phyloP scores from a whole-genome alignment of 306 rosid genomes.

The Vigna radiata region DNA sequence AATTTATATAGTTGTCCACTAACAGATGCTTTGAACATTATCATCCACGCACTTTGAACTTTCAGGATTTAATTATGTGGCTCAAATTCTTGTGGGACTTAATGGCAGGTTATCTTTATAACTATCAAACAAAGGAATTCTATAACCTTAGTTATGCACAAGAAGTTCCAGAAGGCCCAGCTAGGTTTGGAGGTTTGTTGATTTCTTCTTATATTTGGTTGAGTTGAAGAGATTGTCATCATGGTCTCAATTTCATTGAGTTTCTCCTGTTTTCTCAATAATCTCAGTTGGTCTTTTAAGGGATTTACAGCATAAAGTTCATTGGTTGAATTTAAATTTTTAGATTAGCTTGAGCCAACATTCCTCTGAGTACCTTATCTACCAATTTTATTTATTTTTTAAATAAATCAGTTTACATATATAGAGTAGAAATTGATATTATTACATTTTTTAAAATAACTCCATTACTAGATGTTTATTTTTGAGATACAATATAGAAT shows the following conservation, averaged over 20 bases:
- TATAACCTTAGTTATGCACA: slow-evolving; percentile 91
- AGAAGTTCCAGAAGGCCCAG: slow-evolving; percentile 82
- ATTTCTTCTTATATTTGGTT: slow-evolving; percentile 44
- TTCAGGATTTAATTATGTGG: slow-evolving; percentile 28
- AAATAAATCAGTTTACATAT: background rate
- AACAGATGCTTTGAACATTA: background rate
- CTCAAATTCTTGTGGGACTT: slow-evolving; percentile 48
- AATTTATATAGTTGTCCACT: slow-evolving; percentile 11
- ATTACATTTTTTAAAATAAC: background rate
- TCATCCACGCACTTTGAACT: slow-evolving; percentile 33
- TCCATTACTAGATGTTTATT: slow-evolving; percentile 5
- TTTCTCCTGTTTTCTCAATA: slow-evolving; percentile 34
- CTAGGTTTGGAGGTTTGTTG: slow-evolving; percentile 92
- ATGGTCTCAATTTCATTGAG: slow-evolving; percentile 17
- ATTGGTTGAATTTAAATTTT: slow-evolving; percentile 12
- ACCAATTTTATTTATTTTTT: background rate
- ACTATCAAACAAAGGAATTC: slow-evolving; percentile 87
- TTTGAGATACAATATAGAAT: slow-evolving; percentile 7
- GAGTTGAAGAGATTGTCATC: slow-evolving; percentile 37
- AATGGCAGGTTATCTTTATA: slow-evolving; percentile 87
- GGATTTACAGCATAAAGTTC: slow-evolving; percentile 3
- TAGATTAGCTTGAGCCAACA: background rate
- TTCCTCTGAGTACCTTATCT: slow-evolving; percentile 3
- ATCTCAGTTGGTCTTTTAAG: slow-evolving; percentile 10
- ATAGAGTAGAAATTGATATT: background rate